A percentile compares a stretch with the other conserved stretches of the same genome.
Evolutionary conservation across 2,329 filamentous ascomycete genomes (phyloP).

Genomic region (Drechslerella coelobrocha): DNA sequence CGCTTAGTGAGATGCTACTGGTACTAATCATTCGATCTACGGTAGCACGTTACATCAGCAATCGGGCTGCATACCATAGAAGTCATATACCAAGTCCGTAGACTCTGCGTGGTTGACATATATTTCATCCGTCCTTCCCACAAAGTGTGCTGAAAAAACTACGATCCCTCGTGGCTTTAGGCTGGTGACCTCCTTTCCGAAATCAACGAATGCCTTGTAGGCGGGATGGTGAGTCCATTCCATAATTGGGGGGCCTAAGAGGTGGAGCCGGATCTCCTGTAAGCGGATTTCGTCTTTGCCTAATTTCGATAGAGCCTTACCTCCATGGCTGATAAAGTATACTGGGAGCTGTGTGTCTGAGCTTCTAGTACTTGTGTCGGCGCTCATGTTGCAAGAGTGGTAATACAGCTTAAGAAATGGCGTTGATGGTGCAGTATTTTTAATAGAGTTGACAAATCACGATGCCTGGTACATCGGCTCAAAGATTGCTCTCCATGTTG

Average conservation of each 20-base stretch:
- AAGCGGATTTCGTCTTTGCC: neutral
- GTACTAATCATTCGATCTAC: neutral
- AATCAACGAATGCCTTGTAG: constrained; percentile 68
- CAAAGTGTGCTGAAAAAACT: constrained; percentile 75
- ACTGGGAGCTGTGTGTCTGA: constrained; percentile 12
- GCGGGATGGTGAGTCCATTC: constrained; percentile 73
- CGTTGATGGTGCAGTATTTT: no score
- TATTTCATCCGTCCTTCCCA: constrained; percentile 23
- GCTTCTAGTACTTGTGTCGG: neutral
- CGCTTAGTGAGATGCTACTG: neutral
- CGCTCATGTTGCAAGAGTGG: constrained; percentile 21
- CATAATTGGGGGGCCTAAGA: constrained; percentile 61
- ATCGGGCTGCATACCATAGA: constrained; percentile 21
- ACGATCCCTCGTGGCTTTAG: constrained; percentile 76
- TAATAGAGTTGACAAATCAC: no score
- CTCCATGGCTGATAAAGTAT: constrained; percentile 46
- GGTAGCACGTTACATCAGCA: neutral
- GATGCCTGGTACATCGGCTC: no score
- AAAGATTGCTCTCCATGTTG: no score
- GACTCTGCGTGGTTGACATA: constrained; percentile 33
- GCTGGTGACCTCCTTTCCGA: constrained; percentile 74
- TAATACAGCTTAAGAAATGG: no score
- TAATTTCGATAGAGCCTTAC: neutral
- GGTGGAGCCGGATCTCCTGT: neutral
- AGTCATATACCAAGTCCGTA: constrained; percentile 42